Evolutionary conservation across 768 basidiomycete species (phyloP).

Genomic region (Collybiopsis confluens): DNA sequence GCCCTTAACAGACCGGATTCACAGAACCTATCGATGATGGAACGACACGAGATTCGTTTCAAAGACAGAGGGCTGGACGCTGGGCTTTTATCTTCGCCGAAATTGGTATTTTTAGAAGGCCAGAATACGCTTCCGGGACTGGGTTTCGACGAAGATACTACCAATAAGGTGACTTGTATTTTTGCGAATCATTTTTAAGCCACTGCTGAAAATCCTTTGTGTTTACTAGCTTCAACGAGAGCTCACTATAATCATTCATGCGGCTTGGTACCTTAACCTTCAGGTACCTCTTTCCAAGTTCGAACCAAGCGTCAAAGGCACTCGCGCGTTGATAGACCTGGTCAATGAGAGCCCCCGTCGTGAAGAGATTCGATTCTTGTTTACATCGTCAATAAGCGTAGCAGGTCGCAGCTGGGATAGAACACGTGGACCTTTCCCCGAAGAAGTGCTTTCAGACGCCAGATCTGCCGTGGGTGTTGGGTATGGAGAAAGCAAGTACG

Average conservation of each 20-base stretch:
- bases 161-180: conserved; percentile 17
- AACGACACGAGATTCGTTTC: conserved; percentile 21
- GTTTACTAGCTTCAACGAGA: conserved; percentile 18
- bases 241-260: conserved; percentile 35
- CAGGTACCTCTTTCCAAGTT: conserved; percentile 46
- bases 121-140: conserved; percentile 23
- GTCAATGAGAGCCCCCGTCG: conserved; percentile 13
- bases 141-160: conserved; percentile 16
- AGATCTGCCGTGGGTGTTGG: conserved; percentile 33
- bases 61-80: neutral
- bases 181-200: conserved; percentile 6
- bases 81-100: neutral
- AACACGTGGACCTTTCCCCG: conserved; percentile 25
- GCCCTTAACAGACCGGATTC: conserved; percentile 13
- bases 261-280: conserved; percentile 31
- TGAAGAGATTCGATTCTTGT: conserved; percentile 27
- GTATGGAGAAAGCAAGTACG: conserved; percentile 45
- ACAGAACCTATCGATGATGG: conserved; percentile 1
- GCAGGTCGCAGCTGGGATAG: conserved; percentile 26
- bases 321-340: conserved; percentile 41
- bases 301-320: conserved; percentile 44
- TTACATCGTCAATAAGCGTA: conserved; percentile 35
- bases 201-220: neutral
- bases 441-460: conserved; percentile 28
- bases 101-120: conserved; percentile 5